Conservation (phyloP, 2,329 filamentous ascomycete species). For the Hypoxylon sp. region DNA sequence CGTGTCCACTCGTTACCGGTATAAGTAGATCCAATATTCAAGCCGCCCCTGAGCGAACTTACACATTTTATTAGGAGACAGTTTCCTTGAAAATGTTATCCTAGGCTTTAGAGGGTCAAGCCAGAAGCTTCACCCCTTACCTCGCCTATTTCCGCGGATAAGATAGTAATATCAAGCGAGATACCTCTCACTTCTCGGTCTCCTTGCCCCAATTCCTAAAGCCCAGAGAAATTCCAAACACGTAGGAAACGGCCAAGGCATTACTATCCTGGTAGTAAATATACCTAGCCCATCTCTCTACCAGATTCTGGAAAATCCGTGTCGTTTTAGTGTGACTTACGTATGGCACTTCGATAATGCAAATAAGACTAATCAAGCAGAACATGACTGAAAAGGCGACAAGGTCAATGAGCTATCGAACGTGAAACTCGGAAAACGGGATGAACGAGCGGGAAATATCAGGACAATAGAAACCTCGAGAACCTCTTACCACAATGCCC, state of each 20-base stretch:
- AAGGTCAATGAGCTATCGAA: background rate
- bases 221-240: background rate
- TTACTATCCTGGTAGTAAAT: too few species aligned
- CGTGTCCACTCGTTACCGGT: too few species aligned
- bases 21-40: background rate
- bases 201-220: background rate
- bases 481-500: background rate
- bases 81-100: background rate
- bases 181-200: background rate
- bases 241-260: too few species aligned
- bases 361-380: background rate
- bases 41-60: background rate
- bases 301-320: too few species aligned
- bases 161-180: background rate
- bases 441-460: background rate
- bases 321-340: too few species aligned
- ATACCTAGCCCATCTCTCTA: too few species aligned
- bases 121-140: background rate
- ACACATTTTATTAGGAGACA: background rate
- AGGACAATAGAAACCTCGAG: background rate
- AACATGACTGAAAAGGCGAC: background rate
- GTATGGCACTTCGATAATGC: too few species aligned
- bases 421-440: background rate
- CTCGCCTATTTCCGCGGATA: too few species aligned
- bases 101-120: background rate